These are phyloP conservation scores for Sporisorium scitamineum DNA, from an alignment of 1,284 basidiomycete genomes.

Conservation along the genomic window DNA sequence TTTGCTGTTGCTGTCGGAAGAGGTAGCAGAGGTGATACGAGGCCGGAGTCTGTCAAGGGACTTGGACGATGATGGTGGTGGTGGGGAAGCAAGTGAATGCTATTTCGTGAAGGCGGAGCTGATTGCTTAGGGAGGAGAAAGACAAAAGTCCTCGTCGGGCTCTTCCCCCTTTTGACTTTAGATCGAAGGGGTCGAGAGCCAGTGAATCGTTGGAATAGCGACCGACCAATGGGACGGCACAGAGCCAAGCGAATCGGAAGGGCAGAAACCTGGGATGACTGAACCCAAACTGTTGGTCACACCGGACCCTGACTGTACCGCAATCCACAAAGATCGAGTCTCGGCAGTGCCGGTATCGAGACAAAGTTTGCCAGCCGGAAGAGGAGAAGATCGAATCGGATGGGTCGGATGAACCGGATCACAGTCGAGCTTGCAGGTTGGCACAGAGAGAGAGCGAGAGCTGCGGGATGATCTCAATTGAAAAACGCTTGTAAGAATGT, in stretches of 20 bases:
- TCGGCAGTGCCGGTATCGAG: neutral
- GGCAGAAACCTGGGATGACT: neutral
- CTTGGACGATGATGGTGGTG: neutral
- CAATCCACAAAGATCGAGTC: neutral
- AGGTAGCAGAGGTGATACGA: neutral
- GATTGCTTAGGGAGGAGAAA: neutral
- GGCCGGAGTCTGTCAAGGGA: neutral
- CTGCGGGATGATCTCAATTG: neutral
- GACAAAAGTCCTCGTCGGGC: neutral
- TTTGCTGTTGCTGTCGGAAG: neutral
- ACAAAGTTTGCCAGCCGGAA: neutral
- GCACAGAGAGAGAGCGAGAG: neutral
- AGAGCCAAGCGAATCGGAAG: neutral
- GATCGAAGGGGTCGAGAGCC: neutral
- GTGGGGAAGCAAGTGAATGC: neutral
- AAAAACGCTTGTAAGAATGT: neutral
- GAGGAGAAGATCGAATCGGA: too few relatives aligned
- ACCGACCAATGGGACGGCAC: too few relatives aligned
- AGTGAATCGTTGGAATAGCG: neutral
- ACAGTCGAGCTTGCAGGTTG: neutral
- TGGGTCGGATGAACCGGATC: neutral
- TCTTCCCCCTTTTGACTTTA: slow-evolving; percentile 1
- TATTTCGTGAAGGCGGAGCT: neutral
- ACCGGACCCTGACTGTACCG: neutral
- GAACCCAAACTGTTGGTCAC: neutral